These are phyloP conservation scores for Prunella vulgaris DNA, from an alignment of 257 asterid genomes.

Conservation along the genomic window DNA sequence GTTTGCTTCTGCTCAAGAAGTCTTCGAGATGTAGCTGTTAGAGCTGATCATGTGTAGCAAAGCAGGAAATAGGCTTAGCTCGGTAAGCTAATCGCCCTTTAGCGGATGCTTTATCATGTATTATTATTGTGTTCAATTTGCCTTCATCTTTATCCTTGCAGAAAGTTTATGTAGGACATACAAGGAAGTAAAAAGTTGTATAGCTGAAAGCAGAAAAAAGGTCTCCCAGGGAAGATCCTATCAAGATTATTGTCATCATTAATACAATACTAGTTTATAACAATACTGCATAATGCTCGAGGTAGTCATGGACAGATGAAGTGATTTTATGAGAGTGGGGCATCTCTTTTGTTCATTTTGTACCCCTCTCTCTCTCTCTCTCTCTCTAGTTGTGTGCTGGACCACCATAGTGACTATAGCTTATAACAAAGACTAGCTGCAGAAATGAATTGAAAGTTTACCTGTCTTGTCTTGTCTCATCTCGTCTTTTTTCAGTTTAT, in stretches of 20 bases:
- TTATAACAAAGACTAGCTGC: slow-evolving; percentile 37
- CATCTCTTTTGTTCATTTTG: slow-evolving; percentile 40
- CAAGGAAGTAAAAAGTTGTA: slow-evolving; percentile 40
- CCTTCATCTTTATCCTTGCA: slow-evolving; percentile 27
- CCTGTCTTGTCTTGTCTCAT: neutral
- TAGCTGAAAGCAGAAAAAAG: slow-evolving; percentile 51
- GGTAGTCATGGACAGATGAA: slow-evolving; percentile 54
- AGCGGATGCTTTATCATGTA: neutral
- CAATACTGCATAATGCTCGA: slow-evolving; percentile 67
- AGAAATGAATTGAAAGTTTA: slow-evolving; percentile 29
- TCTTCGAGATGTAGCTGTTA: slow-evolving; percentile 57
- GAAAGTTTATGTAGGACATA: slow-evolving; percentile 62
- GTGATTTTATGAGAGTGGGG: slow-evolving; percentile 61
- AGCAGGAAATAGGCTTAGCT: slow-evolving; percentile 38
- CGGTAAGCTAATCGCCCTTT: slow-evolving; percentile 51
- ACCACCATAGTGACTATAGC: slow-evolving; percentile 42
- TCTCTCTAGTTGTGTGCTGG: slow-evolving; percentile 73
- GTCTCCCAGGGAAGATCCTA: slow-evolving; percentile 47
- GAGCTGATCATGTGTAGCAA: slow-evolving; percentile 35
- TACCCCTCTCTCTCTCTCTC: slow-evolving; percentile 18
- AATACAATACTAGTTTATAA: slow-evolving; percentile 44
- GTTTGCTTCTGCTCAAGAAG: slow-evolving; percentile 64
- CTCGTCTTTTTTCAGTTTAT: neutral
- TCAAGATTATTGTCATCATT: slow-evolving; percentile 67
- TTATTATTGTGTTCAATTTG: neutral